Evolutionary conservation across 2,329 filamentous ascomycete genomes (phyloP).

Genomic region (Rhinocladiella similis): DNA sequence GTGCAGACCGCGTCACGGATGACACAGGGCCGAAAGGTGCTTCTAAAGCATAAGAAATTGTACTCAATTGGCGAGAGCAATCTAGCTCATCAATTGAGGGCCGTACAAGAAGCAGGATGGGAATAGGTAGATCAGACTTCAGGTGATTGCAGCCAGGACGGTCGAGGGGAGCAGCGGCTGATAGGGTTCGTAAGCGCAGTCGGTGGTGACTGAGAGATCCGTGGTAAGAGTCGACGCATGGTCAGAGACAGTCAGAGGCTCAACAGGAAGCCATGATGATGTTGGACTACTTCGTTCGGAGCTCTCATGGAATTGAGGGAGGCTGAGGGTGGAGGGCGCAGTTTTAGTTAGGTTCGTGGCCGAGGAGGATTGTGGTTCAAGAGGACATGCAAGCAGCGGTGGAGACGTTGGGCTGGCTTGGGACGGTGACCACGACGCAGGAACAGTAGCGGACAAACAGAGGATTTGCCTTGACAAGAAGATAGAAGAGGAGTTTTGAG

Average conservation of each 20-base stretch:
- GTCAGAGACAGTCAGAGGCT: conserved; percentile 13
- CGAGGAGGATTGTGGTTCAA: neutral
- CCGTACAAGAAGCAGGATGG: neutral
- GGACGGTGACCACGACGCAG: neutral
- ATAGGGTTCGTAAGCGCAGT: conserved; percentile 25
- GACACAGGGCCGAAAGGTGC: conserved; percentile 6
- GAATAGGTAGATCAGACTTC: neutral
- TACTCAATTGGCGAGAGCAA: neutral
- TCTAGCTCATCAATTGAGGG: too few relatives aligned
- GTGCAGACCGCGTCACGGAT: conserved; percentile 6
- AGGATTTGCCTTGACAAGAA: too few relatives aligned
- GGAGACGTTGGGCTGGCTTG: neutral
- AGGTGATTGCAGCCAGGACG: conserved; percentile 3
- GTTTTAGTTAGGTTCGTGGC: conserved; percentile 5
- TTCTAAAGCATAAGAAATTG: neutral
- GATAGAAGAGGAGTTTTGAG: too few relatives aligned
- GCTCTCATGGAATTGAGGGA: neutral
- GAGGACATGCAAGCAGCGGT: neutral
- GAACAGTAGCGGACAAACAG: too few relatives aligned
- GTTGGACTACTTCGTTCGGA: neutral
- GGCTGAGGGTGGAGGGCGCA: neutral
- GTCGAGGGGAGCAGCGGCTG: conserved; percentile 12
- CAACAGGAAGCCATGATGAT: conserved; percentile 21
- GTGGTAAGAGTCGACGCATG: conserved; percentile 17
- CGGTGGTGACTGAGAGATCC: conserved; percentile 17